Percentiles rank a stretch among this genome's conserved stretches.
phyloP scores from a whole-genome alignment of 2,329 filamentous ascomycete species.

The Claviceps paspali region DNA sequence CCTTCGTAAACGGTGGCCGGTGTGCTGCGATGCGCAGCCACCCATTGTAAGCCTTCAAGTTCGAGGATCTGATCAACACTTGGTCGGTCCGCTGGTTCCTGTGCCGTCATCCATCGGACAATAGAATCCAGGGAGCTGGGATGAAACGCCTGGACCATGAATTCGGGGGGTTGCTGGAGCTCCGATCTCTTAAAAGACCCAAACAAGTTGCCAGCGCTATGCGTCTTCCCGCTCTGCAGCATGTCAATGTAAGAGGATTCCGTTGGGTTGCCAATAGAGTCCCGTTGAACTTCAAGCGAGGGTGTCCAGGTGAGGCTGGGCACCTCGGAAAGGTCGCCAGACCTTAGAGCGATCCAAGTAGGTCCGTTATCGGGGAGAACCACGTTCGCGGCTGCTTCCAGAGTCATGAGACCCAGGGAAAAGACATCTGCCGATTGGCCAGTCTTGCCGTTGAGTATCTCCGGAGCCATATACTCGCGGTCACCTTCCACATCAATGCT shows the following conservation, averaged over 20 bases:
- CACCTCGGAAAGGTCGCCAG: conserved; percentile 77
- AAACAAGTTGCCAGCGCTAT: conserved; percentile 23
- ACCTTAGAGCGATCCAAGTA: conserved; percentile 79
- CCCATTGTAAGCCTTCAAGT: conserved; percentile 65
- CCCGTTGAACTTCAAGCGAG: conserved; percentile 53
- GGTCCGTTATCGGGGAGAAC: conserved; percentile 84
- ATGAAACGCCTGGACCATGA: conserved; percentile 71
- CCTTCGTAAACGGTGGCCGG: conserved; percentile 94
- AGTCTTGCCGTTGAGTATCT: conserved; percentile 73
- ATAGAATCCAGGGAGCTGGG: conserved; percentile 66
- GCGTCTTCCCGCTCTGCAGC: conserved; percentile 16
- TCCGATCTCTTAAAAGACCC: conserved; percentile 33
- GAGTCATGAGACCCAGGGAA: conserved; percentile 81
- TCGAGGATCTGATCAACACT: conserved; percentile 57
- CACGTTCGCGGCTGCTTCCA: conserved; percentile 90
- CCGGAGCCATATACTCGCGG: conserved; percentile 88
- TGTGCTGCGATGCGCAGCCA: conserved; percentile 58
- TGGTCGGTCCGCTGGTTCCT: conserved; percentile 58
- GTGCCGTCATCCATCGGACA: conserved; percentile 76
- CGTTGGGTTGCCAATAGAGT: conserved; percentile 42
- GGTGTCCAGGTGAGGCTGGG: conserved; percentile 75
- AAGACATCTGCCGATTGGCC: conserved; percentile 91
- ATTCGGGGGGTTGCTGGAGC: conserved; percentile 53
- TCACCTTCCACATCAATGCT: conserved; percentile 86
- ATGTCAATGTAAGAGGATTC: conserved; percentile 20